A percentile compares a stretch with the other conserved stretches of the same genome.
These are phyloP conservation scores for Tilletia setariae DNA, from an alignment of 1,284 basidiomycete genomes.

Conservation along the genomic window DNA sequence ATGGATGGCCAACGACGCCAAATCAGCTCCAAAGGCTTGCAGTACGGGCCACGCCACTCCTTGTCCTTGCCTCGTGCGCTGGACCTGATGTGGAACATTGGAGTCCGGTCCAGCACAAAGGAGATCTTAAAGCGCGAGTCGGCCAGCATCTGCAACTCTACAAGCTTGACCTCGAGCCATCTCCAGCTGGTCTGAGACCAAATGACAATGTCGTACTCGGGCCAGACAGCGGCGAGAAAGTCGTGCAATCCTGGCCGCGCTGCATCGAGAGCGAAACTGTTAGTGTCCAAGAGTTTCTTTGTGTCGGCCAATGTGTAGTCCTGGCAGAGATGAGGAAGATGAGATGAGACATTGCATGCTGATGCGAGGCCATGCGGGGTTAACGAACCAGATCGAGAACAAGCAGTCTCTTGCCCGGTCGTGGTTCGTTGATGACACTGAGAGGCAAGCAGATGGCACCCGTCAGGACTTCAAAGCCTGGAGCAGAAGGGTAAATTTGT, in stretches of 20 bases:
- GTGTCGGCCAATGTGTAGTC: conserved; percentile 64
- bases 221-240: conserved; percentile 59
- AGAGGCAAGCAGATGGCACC: conserved; percentile 6
- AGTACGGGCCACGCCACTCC: conserved; percentile 61
- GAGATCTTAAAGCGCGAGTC: conserved; percentile 27
- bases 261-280: conserved; percentile 73
- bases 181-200: conserved; percentile 70
- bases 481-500: conserved; percentile 15
- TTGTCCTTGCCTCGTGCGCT: conserved; percentile 62
- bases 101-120: conserved; percentile 61
- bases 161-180: conserved; percentile 85
- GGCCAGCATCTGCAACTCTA: conserved; percentile 75
- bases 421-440: conserved; percentile 26
- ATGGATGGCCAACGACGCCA: conserved; percentile 39
- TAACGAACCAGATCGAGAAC: conserved; percentile 64
- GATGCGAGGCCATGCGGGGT: background rate
- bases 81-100: conserved; percentile 76
- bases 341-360: background rate
- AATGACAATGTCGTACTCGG: conserved; percentile 48
- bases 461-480: background rate
- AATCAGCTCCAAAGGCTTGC: conserved; percentile 53
- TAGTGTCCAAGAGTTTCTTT: conserved; percentile 62
- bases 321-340: background rate
- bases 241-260: conserved; percentile 78
- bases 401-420: conserved; percentile 62